Base-by-base conservation (phyloP, 1,139 yeast genomes). In the Taphrina confusa region DNA sequence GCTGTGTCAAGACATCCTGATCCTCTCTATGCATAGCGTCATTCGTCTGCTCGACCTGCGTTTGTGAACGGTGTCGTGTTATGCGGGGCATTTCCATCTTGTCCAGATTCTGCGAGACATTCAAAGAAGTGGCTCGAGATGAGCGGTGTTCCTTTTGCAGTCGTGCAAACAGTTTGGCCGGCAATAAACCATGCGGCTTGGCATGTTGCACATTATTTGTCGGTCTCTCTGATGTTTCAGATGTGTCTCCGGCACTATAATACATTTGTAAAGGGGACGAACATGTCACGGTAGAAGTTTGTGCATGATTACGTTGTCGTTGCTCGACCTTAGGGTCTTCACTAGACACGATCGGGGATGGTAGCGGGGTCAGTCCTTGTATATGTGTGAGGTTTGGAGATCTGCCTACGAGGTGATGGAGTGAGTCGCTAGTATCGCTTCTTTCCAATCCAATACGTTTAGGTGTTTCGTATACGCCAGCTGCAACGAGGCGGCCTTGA, bases 361-460 rank as follows among this genome's bases (percentile, higher is more conserved):
- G 73, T n/a, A 71, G 65, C 1, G 72, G 69, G 1, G 69, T 64
- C 18, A 71, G 63, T 36, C 69, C 72, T 49, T 64, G 49, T 6
- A 54, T 27, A 18, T 54, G 49, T 18, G 33, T 14, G 22, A 54
- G 28, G 12, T 18, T 34, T 11, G 50, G 58, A 18, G 51, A 31
- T 6, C 44, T 20, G 4, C 30, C 47, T n/a, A 54, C 51, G 20
- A 54, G 51, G 25, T 31, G 20, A 18, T 25, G n/a, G 12, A 54
- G 18, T 3, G 58, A 54, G 22, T 52, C 57, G 23, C 18, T 42
- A 20, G 57, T 30, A 33, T 40, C 57, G 11, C 40, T 33, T 22
- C 49, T 14, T 14, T 44, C 22, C 4, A 52, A n/a, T 16, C 42
- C 42, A 9, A 16, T 18, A 22, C 42, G 18, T n/a, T 37, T 37